Evolutionary conservation across 495 filamentous ascomycete species (phyloP).

Genomic region (Podospora conica): DNA sequence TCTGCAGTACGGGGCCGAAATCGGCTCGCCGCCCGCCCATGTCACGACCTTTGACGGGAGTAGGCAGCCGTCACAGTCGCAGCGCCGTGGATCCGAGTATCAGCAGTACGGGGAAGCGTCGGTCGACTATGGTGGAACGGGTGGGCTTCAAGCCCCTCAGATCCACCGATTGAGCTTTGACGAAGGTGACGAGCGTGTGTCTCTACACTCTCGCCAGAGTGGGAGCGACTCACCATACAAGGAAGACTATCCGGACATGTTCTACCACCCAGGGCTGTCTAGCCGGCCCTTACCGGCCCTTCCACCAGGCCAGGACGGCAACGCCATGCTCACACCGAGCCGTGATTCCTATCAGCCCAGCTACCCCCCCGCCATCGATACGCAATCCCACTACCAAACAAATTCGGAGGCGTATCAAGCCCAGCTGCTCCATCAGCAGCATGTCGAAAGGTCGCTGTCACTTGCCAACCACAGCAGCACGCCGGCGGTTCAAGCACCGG

Average conservation of each 20-base stretch:
- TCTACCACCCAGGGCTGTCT: constrained; percentile 79
- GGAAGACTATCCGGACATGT: constrained; percentile 79
- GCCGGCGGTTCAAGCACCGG: constrained; percentile 72
- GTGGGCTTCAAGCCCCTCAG: constrained; percentile 70
- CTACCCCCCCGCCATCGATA: constrained; percentile 38
- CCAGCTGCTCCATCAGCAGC: constrained; percentile 34
- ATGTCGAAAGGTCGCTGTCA: constrained; percentile 81
- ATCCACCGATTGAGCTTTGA: constrained; percentile 79
- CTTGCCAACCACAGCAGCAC: constrained; percentile 73
- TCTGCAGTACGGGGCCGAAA: constrained; percentile 65
- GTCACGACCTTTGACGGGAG: constrained; percentile 22
- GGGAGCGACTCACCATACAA: constrained; percentile 50
- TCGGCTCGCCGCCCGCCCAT: constrained; percentile 34
- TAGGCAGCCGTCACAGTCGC: constrained; percentile 34
- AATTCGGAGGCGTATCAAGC: constrained; percentile 25
- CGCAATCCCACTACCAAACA: constrained; percentile 27
- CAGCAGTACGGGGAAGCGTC: constrained; percentile 37
- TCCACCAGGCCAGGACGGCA: constrained; percentile 48
- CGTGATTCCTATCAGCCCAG: constrained; percentile 30
- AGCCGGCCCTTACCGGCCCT: constrained; percentile 74
- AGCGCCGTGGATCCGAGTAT: constrained; percentile 33
- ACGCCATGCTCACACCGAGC: constrained; percentile 31
- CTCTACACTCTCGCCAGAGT: constrained; percentile 44
- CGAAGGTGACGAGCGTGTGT: constrained; percentile 77
- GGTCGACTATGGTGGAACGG: constrained; percentile 74